These are phyloP conservation scores for Meyerozyma sp. DNA, from an alignment of 1,139 yeast species.

Conservation along the genomic window DNA sequence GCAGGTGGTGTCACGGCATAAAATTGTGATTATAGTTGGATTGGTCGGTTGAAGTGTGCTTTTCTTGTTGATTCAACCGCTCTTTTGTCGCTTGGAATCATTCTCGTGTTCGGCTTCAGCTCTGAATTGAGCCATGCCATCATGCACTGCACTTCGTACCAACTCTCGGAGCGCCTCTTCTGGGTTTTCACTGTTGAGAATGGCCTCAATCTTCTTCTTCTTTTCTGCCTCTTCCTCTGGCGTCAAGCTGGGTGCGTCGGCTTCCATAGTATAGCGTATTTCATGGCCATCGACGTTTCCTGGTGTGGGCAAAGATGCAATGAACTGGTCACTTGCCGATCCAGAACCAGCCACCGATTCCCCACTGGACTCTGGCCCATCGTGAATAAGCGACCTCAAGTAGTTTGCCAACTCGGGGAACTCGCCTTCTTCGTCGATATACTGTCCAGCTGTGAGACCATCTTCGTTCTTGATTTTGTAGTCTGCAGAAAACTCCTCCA, in stretches of 20 bases:
- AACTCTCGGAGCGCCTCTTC: slow-evolving; percentile 71
- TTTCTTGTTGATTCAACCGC: background rate
- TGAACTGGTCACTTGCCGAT: slow-evolving; percentile 7
- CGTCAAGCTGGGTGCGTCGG: slow-evolving; percentile 26
- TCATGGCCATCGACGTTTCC: slow-evolving; percentile 46
- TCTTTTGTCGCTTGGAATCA: slow-evolving; percentile 5
- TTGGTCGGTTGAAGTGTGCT: background rate
- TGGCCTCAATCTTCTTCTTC: slow-evolving; percentile 60
- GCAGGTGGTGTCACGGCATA: no score
- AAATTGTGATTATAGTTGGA: background rate
- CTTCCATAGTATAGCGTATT: slow-evolving; percentile 53
- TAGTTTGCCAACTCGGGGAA: slow-evolving; percentile 72
- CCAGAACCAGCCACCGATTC: slow-evolving; percentile 1
- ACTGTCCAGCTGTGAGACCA: slow-evolving; percentile 65
- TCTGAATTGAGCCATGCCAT: slow-evolving; percentile 32
- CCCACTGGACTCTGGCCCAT: slow-evolving; percentile 13
- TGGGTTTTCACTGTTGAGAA: slow-evolving; percentile 70
- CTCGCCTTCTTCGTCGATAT: slow-evolving; percentile 79
- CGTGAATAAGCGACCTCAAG: slow-evolving; percentile 45
- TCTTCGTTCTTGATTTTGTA: slow-evolving; percentile 58
- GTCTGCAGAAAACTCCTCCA: slow-evolving; percentile 67
- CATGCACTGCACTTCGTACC: slow-evolving; percentile 59
- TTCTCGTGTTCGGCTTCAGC: slow-evolving; percentile 10
- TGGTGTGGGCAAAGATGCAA: slow-evolving; percentile 33
- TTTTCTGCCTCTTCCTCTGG: slow-evolving; percentile 45